A percentile compares a stretch with the other conserved stretches of the same genome.
Evolutionary conservation across 176 grass and related monocot genomes (phyloP).

Genomic region (barley (Hordeum vulgare)): MorexV3_pseudomolecules_assembly NC_058519.1:2546177-2546676

Average conservation of each 20-base stretch:
- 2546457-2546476: constrained; percentile 39
- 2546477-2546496: constrained; percentile 40
- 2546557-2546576: constrained; percentile 56
- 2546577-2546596: constrained; percentile 47
- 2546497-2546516: constrained; percentile 19
- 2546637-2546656: background rate
- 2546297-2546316: constrained; percentile 51
- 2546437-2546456: constrained; percentile 26
- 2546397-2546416: constrained; percentile 11
- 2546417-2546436: constrained; percentile 32
- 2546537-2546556: constrained; percentile 48
- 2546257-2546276: constrained; percentile 54
- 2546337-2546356: background rate
- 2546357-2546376: background rate
- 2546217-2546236: constrained; percentile 46
- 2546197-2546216: constrained; percentile 47
- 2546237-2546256: constrained; percentile 48
- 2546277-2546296: constrained; percentile 61
- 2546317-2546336: constrained; percentile 30
- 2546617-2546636: background rate
- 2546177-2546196: constrained; percentile 47
- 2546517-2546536: background rate
- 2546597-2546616: constrained; percentile 61
- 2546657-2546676: background rate
- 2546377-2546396: background rate